Conservation (phyloP, 2,329 filamentous ascomycete genomes). For the Trichophyton schoenleinii region DNA sequence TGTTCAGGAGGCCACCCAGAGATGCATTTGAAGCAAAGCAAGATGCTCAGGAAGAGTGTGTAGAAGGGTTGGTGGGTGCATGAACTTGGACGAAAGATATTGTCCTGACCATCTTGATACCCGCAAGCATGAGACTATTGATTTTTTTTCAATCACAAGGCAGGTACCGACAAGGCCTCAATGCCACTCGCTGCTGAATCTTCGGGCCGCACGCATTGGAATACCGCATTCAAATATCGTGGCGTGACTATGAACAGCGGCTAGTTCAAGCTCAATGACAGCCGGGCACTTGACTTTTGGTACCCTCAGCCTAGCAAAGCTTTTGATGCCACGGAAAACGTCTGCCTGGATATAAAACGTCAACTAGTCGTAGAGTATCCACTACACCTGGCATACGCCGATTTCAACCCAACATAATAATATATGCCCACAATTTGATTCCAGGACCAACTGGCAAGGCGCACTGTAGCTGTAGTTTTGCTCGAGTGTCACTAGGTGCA, state of each 20-base stretch:
- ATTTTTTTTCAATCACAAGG: too few relatives aligned
- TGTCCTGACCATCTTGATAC: slow-evolving; percentile 11
- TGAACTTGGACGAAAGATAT: slow-evolving; percentile 10
- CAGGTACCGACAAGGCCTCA: slow-evolving; percentile 17
- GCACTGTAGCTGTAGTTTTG: too few relatives aligned
- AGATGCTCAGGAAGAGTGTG: slow-evolving; percentile 4
- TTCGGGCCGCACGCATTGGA: slow-evolving; percentile 32
- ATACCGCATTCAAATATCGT: slow-evolving; percentile 21
- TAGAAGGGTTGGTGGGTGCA: slow-evolving; percentile 10
- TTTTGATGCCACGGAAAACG: slow-evolving; percentile 7
- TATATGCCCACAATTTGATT: too few relatives aligned
- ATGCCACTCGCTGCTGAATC: slow-evolving; percentile 20
- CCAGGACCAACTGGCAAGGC: too few relatives aligned
- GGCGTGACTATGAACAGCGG: background rate
- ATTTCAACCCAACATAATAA: too few relatives aligned
- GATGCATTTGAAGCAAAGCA: too few relatives aligned
- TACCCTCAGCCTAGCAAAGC: background rate
- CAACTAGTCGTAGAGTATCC: too few relatives aligned
- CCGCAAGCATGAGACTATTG: background rate
- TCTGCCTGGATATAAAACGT: slow-evolving; percentile 3
- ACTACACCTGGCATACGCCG: too few relatives aligned
- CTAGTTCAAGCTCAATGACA: background rate
- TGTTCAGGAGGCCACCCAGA: too few relatives aligned
- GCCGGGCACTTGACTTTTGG: background rate
- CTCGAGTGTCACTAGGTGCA: too few relatives aligned